Base-by-base conservation (phyloP, 1,139 yeast species). In the Geotrichum klebahnii region DNA sequence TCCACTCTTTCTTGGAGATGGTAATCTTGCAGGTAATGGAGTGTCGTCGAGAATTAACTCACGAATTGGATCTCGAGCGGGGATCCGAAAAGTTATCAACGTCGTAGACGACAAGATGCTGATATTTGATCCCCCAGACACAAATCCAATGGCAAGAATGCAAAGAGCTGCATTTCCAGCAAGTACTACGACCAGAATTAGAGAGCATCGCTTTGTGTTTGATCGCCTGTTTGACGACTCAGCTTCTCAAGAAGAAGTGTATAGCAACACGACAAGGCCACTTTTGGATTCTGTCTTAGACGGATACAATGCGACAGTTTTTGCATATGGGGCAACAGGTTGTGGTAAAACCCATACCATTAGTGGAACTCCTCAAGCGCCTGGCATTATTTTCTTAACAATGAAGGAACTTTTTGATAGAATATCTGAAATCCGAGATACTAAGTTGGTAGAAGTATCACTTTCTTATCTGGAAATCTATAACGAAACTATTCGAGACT, bases 291-390 rank as follows among this genome's bases (percentile, higher is more conserved):
- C 84, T 39, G 81, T 88, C 0, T 66, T 90, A 42, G 95, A 85
- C 57, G 97, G 97, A 0, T 87, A 73, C 66, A 88, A 90, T 66
- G 84, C 95, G 5, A 89, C 97, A 0, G 89, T 90, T 0, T 92
- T 92, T 71, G 97, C 98, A 1, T 92, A 92, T 64, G 98, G 98
- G 0, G 96, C 96, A 24, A 89, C 98, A 0, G 98, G 98, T 0
- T 92, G 97, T 66, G 98, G 98, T n/a, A 90, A 90, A 64, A 89
- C 97, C 0, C 89, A 84, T 63, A 90, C 97, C 0, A 86, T 90
- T 37, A 78, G 83, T 66, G 96, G 97, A 0, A 78, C 81, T 0
- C 75, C 81, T 0, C 76, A 76, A 1, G 71, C 78, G 33, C 96
- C 96, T 0, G 97, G 96, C 0, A 79, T 90, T 19, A 83, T 88